Evolutionary conservation across 75 land plant species (phyloP), one percentile per base, ranked within the genome.

Genomic region (Pseudotsuga menziesii): DNA sequence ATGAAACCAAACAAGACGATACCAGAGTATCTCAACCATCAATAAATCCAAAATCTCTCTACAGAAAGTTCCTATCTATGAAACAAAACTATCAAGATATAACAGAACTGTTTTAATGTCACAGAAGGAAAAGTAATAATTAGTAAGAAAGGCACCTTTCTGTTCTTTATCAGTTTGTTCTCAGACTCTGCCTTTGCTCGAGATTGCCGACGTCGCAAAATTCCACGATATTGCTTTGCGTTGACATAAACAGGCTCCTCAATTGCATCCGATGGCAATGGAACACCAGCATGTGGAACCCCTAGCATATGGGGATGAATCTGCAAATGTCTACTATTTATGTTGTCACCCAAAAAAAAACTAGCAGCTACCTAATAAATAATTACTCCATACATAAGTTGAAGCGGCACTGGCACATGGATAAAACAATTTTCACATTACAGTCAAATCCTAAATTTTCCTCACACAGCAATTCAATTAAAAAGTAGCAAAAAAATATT

Each of bases 151-250:
- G 11, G 9, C 27, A 91, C 96, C 89, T 91, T 93, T 79, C 96
- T 77, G 56, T 59, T 79, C 83, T 93, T 93, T 61, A 93, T 76
- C 14, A 86, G 61, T 75, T 93, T 93, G 74, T 82, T 93, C 75
- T 93, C 94, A 57, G 81, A 79, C 80, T 93, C 96, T 41, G 96
- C 96, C 75, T 93, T 93, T 54, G 96, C 96, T 61, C 96, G 93
- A 57, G 82, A 81, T 77, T 93, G 96, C 61, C 96, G 81, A 29
- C 96, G 84, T 75, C 94, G 76, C 69, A 93, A 59, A 36, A 93
- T 93, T 25, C 96, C 93, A 79, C 87, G 86, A 77, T 91, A 91
- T 75, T 92, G 93, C 74, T 91, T 88, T 44, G 94, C 92, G 74
- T 87, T 89, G 32, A 92, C 94, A 86, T 88, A 92, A 13, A 92